Evolutionary conservation across 2,329 filamentous ascomycete species (phyloP), one percentile per base, ranked within the genome.

Genomic region (Xylariales sp.): DNA sequence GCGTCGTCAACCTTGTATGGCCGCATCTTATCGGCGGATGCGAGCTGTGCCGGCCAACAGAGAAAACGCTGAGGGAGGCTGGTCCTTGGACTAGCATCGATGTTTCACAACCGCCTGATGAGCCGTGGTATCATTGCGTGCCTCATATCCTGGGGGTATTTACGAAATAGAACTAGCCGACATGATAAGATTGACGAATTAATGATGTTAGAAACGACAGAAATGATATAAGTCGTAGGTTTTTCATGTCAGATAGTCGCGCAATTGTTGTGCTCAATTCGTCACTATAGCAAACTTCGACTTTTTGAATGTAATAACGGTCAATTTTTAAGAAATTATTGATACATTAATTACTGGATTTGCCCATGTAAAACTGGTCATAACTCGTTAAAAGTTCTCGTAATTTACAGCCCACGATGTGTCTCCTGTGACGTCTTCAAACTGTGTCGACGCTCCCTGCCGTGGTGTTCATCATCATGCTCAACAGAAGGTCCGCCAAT

Each of bases 121-220:
- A 86, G 71, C 77, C 77, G 2, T 83, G 82, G 78, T 85, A 80
- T 58, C 70, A 79, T 0, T 67, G 77, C 2, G 68, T 86, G 14
- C 86, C 86, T 32, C 85, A 88, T 59, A 75, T 85, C n/a, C 68
- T 83, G 18, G 86, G 86, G 3, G 81, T 83, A 0, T 75, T 87
- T 59, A 87, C 83, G 0, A 89, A 89, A 67, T 87, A 75, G 50
- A n/a, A 18, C 9, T 41, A 14, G 12, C 10, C 5, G 1, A 41
- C 5, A 4, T 3, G 39, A 3, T 10, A 14, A 41, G 5, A 41
- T 41, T 3, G 36, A 10, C 39, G 8, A 34, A 34, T 34, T 6
- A 39, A 9, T 39, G 3, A 39, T 36, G 7, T 9, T 39, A 9
- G 14, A n/a, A n/a, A 41, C 10, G 14, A 10, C 9, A 2, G 39